phyloP scores from a whole-genome alignment of 352 stramenopile genomes.

The Phytophthora litchii region DNA sequence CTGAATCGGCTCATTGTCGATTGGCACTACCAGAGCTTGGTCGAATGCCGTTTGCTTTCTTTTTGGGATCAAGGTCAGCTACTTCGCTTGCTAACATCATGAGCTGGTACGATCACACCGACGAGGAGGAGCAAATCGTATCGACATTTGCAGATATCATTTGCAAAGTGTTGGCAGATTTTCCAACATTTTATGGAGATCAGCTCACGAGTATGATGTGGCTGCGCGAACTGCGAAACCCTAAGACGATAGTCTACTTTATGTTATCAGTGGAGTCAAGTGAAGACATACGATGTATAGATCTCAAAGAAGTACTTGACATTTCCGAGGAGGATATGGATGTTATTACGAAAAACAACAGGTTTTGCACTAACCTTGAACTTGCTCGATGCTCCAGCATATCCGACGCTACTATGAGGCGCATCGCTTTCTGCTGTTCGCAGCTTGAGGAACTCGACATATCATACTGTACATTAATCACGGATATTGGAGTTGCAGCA shows the following conservation, averaged over 20 bases:
- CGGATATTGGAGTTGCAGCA: slow-evolving; percentile 52
- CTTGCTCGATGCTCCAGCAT: slow-evolving; percentile 49
- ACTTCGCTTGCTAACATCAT: slow-evolving; percentile 65
- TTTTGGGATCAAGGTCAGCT: slow-evolving; percentile 59
- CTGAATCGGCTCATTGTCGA: slow-evolving; percentile 53
- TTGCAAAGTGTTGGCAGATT: slow-evolving; percentile 61
- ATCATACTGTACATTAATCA: slow-evolving; percentile 67
- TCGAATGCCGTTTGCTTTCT: slow-evolving; percentile 74
- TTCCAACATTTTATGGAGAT: slow-evolving; percentile 73
- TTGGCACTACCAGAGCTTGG: slow-evolving; percentile 54
- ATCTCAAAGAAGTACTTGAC: slow-evolving; percentile 57
- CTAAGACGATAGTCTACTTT: slow-evolving; percentile 67
- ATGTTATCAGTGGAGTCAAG: slow-evolving; percentile 56
- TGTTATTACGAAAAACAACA: slow-evolving; percentile 60
- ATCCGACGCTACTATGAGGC: slow-evolving; percentile 48
- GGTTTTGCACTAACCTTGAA: slow-evolving; percentile 50
- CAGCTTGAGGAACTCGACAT: slow-evolving; percentile 85
- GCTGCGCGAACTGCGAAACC: slow-evolving; percentile 54
- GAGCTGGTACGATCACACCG: slow-evolving; percentile 42
- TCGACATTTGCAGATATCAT: slow-evolving; percentile 73
- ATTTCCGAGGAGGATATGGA: slow-evolving; percentile 65
- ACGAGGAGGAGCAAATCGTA: slow-evolving; percentile 48
- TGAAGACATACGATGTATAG: slow-evolving; percentile 58
- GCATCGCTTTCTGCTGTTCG: slow-evolving; percentile 48
- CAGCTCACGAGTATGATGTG: slow-evolving; percentile 71